A percentile compares a stretch with the other conserved stretches of the same genome.
Evolutionary conservation across 2,329 filamentous ascomycete genomes (phyloP).

Genomic region (Pseudogymnoascus sp.): DNA sequence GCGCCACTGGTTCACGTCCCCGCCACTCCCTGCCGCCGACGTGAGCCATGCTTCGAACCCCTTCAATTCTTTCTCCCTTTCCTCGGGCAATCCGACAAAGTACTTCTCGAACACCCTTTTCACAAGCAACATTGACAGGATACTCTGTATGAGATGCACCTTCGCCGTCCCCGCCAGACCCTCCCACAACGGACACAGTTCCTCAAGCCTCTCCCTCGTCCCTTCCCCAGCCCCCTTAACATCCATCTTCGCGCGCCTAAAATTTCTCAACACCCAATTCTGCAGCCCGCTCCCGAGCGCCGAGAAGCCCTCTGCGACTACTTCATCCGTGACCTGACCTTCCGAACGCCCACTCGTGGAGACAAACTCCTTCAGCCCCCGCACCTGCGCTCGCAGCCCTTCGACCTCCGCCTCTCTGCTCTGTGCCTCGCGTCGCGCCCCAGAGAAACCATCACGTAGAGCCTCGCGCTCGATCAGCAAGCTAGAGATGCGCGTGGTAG

Average conservation of each 20-base stretch:
- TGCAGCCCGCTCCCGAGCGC: constrained; percentile 59
- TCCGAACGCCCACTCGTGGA: constrained; percentile 57
- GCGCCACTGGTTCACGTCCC: constrained; percentile 58
- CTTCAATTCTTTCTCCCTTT: constrained; percentile 45
- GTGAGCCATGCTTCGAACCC: constrained; percentile 40
- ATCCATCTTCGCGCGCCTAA: constrained; percentile 54
- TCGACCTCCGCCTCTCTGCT: constrained; percentile 50
- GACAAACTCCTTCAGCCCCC: constrained; percentile 64
- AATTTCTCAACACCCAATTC: constrained; percentile 67
- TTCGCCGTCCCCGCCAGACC: constrained; percentile 47
- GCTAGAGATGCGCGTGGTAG: constrained; percentile 23
- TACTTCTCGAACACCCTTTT: constrained; percentile 55
- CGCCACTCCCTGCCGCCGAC: constrained; percentile 35
- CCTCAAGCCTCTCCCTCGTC: constrained; percentile 36
- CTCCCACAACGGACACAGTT: constrained; percentile 51
- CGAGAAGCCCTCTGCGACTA: constrained; percentile 54
- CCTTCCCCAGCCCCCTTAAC: constrained; percentile 35
- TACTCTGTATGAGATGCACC: constrained; percentile 54
- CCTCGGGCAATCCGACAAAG: constrained; percentile 52
- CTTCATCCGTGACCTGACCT: constrained; percentile 57
- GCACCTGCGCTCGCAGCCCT: constrained; percentile 50
- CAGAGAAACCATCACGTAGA: constrained; percentile 43
- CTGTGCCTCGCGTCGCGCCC: constrained; percentile 38
- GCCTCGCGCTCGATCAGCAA: constrained; percentile 27
- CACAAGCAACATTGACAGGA: constrained; percentile 52